A percentile compares a stretch with the other conserved stretches of the same genome.
phyloP scores from a whole-genome alignment of 192 early-diverging fungal species.

The Coemansia biformis region DNA sequence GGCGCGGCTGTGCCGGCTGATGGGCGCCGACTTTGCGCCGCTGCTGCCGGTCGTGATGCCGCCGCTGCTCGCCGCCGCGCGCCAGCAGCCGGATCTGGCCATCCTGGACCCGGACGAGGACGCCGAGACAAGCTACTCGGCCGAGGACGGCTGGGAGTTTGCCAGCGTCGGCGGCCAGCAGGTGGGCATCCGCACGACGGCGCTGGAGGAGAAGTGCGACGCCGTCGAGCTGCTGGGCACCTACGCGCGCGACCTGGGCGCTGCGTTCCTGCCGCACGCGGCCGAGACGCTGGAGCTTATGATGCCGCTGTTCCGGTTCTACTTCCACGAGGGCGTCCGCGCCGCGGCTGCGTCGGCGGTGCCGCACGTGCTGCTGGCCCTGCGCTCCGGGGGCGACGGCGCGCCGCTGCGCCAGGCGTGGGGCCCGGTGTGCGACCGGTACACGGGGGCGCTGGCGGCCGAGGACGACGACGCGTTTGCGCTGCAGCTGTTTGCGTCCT shows the following conservation, averaged over 20 bases:
- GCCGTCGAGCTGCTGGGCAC: slow-evolving; percentile 97
- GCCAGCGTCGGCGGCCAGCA: slow-evolving; percentile 86
- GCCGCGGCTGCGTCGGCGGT: slow-evolving; percentile 79
- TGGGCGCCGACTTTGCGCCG: slow-evolving; percentile 91
- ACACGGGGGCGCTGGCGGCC: slow-evolving; percentile 69
- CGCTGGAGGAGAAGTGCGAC: slow-evolving; percentile 96
- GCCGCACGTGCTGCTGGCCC: slow-evolving; percentile 68
- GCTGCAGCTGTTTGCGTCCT: slow-evolving; percentile 70
- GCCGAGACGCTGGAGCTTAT: slow-evolving; percentile 77
- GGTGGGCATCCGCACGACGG: slow-evolving; percentile 91
- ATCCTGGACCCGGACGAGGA: slow-evolving; percentile 79
- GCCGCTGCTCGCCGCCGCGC: slow-evolving; percentile 78
- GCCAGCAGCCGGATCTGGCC: slow-evolving; percentile 89
- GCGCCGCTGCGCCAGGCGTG: slow-evolving; percentile 55
- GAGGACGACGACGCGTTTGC: slow-evolving; percentile 82
- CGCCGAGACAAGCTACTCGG: slow-evolving; percentile 79
- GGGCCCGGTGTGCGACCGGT: slow-evolving; percentile 66
- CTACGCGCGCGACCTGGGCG: slow-evolving; percentile 89
- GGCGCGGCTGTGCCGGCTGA: slow-evolving; percentile 94
- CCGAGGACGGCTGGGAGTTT: slow-evolving; percentile 99
- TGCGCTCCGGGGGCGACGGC: slow-evolving; percentile 46
- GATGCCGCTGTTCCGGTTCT: slow-evolving; percentile 89
- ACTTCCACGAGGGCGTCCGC: slow-evolving; percentile 96
- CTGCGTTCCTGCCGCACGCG: slow-evolving; percentile 82
- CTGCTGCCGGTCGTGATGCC: slow-evolving; percentile 90